Percentiles rank a stretch among this genome's conserved stretches.
Conservation (phyloP, 257 asterid species). For the Ehretia macrophylla region DNA sequence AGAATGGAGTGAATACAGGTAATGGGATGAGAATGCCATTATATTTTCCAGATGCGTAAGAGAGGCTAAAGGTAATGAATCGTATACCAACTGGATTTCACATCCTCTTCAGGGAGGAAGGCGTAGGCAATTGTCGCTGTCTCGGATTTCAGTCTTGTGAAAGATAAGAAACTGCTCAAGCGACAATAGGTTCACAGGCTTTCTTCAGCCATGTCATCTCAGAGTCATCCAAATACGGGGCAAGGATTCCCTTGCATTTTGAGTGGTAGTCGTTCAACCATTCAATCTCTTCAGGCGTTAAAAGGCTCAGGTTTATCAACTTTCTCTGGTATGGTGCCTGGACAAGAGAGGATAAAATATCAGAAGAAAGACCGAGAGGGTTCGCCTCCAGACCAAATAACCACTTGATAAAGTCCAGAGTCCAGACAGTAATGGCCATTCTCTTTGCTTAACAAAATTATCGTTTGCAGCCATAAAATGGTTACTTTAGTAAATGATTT, state of each 20-base stretch:
- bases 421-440: too few relatives aligned
- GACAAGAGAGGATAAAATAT: constrained; percentile 16
- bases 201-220: constrained; percentile 83
- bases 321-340: constrained; percentile 92
- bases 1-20: not conserved
- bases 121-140: too few relatives aligned
- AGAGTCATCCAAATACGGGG: constrained; percentile 50
- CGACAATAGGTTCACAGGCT: constrained; percentile 64
- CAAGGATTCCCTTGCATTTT: constrained; percentile 58
- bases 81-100: too few relatives aligned
- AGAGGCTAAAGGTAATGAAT: too few relatives aligned
- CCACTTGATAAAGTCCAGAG: not conserved
- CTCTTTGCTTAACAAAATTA: too few relatives aligned
- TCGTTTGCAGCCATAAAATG: too few relatives aligned
- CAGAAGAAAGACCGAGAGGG: not conserved
- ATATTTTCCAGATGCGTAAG: not conserved
- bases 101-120: too few relatives aligned
- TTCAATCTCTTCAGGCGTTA: constrained; percentile 72
- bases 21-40: not conserved
- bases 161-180: constrained; percentile 17
- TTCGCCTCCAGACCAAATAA: not conserved
- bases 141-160: too few relatives aligned
- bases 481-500: too few relatives aligned
- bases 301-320: constrained; percentile 59
- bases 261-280: constrained; percentile 81